These are phyloP conservation scores for Cupressus sempervirens DNA, from an alignment of 75 land plant genomes.

Conservation along the genomic window DNA sequence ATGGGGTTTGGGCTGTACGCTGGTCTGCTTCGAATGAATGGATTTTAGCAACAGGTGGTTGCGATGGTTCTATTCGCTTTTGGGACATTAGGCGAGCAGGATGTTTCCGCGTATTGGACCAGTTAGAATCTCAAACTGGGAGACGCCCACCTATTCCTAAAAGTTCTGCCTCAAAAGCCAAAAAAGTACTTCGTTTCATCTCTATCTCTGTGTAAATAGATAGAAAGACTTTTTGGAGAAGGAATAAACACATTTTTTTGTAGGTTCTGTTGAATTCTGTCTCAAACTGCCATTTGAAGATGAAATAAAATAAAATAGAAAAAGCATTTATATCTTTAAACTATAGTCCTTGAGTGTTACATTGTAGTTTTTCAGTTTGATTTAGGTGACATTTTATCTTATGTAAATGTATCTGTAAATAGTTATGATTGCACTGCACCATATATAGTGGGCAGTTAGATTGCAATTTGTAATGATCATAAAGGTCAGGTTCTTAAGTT, in stretches of 20 bases:
- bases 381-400: constrained; percentile 5
- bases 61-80: constrained; percentile 98
- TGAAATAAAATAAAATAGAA: neutral
- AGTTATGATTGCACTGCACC: neutral
- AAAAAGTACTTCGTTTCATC: constrained; percentile 14
- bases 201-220: neutral
- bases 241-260: neutral
- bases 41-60: constrained; percentile 84
- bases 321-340: neutral
- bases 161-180: constrained; percentile 22
- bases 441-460: neutral
- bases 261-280: neutral
- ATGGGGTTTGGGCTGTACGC: constrained; percentile 80
- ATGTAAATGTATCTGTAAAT: neutral
- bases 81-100: constrained; percentile 98
- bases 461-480: neutral
- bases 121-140: constrained; percentile 73
- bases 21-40: constrained; percentile 96
- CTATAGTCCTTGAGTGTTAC: neutral
- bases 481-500: neutral
- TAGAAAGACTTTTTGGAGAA: neutral
- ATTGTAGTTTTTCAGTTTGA: neutral
- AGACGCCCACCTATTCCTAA: constrained; percentile 52
- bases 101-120: constrained; percentile 77
- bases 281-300: neutral